Evolutionary conservation across 2,329 filamentous ascomycete genomes (phyloP).

Genomic region (Paraconiothyrium brasiliense): DNA sequence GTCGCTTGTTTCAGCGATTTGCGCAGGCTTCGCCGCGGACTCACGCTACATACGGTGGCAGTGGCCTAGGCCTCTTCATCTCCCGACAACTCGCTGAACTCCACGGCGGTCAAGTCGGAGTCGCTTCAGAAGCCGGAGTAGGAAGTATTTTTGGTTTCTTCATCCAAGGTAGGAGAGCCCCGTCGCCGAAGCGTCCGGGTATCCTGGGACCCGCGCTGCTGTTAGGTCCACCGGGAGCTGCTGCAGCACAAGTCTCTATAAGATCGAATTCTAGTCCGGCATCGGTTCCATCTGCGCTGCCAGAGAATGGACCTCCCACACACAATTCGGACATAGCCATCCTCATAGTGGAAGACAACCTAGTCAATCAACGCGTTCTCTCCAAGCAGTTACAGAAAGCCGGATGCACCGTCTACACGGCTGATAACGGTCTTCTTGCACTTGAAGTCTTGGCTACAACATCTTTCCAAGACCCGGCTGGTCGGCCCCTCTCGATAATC

Average conservation of each 20-base stretch:
- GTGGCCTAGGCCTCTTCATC: slow-evolving; percentile 49
- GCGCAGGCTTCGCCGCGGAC: slow-evolving; percentile 47
- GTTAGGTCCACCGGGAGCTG: neutral
- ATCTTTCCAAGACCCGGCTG: slow-evolving; percentile 21
- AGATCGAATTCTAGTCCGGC: slow-evolving; percentile 13
- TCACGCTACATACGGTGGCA: slow-evolving; percentile 47
- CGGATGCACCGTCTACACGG: slow-evolving; percentile 40
- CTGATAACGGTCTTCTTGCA: slow-evolving; percentile 46
- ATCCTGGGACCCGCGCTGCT: slow-evolving; percentile 11
- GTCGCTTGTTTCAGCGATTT: slow-evolving; percentile 43
- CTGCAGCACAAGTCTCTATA: neutral
- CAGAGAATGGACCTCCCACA: neutral
- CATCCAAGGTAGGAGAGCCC: slow-evolving; percentile 27
- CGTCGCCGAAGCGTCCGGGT: slow-evolving; percentile 5
- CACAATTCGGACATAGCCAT: slow-evolving; percentile 30
- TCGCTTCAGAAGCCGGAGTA: slow-evolving; percentile 38
- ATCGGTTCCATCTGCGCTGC: neutral
- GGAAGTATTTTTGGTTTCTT: slow-evolving; percentile 50
- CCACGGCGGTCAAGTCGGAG: slow-evolving; percentile 48
- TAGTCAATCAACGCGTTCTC: slow-evolving; percentile 49
- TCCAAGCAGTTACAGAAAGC: slow-evolving; percentile 43
- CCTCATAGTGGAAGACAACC: slow-evolving; percentile 49
- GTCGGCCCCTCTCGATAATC: slow-evolving; percentile 39
- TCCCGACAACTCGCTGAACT: slow-evolving; percentile 47
- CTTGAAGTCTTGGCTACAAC: slow-evolving; percentile 37